phyloP scores from a whole-genome alignment of 1,139 yeast species.

The Nakaseomyces glabratus region DNA sequence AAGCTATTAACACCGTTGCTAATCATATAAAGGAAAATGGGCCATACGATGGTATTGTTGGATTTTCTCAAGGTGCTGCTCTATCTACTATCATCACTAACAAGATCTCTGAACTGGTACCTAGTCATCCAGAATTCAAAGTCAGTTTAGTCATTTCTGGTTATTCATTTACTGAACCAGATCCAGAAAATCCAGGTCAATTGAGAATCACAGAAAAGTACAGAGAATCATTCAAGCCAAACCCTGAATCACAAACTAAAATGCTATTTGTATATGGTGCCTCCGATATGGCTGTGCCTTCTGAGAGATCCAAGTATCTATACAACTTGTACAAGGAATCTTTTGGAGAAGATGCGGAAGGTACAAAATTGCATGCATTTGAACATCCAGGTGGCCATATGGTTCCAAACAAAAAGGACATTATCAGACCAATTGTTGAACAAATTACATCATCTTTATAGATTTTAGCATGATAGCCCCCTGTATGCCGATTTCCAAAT shows the following conservation, averaged over 20 bases:
- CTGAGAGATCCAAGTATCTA: slow-evolving; percentile 41
- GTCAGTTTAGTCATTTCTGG: slow-evolving; percentile 47
- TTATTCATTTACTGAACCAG: slow-evolving; percentile 45
- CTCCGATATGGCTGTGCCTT: slow-evolving; percentile 49
- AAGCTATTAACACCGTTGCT: slow-evolving; percentile 45
- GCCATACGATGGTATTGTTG: slow-evolving; percentile 81
- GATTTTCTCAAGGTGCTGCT: slow-evolving; percentile 93
- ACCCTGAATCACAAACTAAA: slow-evolving; percentile 26
- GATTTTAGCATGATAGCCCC: neutral
- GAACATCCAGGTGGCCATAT: slow-evolving; percentile 82
- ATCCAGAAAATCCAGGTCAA: slow-evolving; percentile 25
- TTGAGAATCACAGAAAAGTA: slow-evolving; percentile 33
- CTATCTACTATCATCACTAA: slow-evolving; percentile 53
- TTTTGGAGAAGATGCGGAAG: slow-evolving; percentile 25
- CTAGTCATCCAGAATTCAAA: slow-evolving; percentile 38
- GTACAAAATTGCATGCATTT: slow-evolving; percentile 36
- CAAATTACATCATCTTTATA: slow-evolving; percentile 26
- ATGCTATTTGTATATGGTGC: slow-evolving; percentile 34
- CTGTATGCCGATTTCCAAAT: too few species aligned
- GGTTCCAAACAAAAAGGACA: slow-evolving; percentile 64
- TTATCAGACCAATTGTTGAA: slow-evolving; percentile 37
- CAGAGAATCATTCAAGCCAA: slow-evolving; percentile 28
- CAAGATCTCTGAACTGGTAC: slow-evolving; percentile 35
- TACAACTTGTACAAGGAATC: slow-evolving; percentile 36
- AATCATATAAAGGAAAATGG: slow-evolving; percentile 58